A percentile compares a stretch with the other conserved stretches of the same genome.
These are phyloP conservation scores for Trichomonas tenax DNA, from an alignment of 208 protist species.

Conservation along the genomic window DNA sequence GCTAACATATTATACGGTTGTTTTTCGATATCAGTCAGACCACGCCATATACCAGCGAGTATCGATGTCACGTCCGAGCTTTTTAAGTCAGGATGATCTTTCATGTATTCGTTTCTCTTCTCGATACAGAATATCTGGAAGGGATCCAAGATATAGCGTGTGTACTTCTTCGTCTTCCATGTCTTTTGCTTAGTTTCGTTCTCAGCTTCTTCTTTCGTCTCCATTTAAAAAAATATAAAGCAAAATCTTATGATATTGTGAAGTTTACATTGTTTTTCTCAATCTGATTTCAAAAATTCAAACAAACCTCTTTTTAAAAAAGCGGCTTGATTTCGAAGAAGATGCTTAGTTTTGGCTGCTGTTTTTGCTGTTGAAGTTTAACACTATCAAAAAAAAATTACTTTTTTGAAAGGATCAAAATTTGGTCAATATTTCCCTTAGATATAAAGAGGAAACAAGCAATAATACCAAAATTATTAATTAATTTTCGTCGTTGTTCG, in stretches of 20 bases:
- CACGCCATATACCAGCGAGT: neutral
- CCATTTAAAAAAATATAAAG: neutral
- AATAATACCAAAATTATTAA: too few species aligned
- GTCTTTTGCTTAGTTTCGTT: neutral
- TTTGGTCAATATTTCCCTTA: too few species aligned
- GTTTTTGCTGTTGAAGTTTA: too few species aligned
- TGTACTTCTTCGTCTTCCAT: neutral
- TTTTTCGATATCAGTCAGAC: neutral
- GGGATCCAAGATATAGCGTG: neutral
- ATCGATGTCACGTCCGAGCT: neutral
- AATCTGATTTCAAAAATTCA: neutral
- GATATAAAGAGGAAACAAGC: too few species aligned
- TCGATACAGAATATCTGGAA: neutral
- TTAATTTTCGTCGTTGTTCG: too few species aligned
- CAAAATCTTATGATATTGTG: neutral
- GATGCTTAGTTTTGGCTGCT: too few species aligned
- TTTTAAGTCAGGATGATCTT: neutral
- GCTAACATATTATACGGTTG: neutral
- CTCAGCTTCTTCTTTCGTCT: neutral
- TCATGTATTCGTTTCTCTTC: neutral
- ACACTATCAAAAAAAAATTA: too few species aligned
- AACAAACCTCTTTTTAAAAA: too few species aligned
- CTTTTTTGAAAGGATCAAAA: too few species aligned
- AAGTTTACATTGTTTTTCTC: neutral
- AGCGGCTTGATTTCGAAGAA: too few species aligned